These are phyloP conservation scores for Larix kaempferi DNA, from an alignment of 75 land plant species.

Conservation along the genomic window DNA sequence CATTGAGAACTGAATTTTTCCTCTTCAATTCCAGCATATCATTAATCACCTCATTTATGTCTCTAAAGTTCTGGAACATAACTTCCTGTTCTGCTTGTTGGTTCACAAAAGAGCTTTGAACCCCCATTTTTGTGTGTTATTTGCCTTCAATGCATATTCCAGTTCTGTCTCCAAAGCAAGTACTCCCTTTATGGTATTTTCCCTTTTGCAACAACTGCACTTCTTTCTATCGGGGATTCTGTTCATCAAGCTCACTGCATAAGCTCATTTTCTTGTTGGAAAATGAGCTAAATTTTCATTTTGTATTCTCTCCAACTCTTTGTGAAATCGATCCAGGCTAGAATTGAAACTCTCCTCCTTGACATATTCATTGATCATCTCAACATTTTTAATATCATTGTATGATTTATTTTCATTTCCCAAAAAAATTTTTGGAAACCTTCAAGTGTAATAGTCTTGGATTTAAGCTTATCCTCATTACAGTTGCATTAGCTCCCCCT, in stretches of 20 bases:
- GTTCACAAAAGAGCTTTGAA: constrained; percentile 35
- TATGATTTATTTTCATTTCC: constrained; percentile 12
- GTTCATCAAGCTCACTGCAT: constrained; percentile 25
- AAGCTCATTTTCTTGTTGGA: constrained; percentile 32
- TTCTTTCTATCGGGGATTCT: constrained; percentile 48
- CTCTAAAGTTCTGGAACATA: neutral
- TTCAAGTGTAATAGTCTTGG: no score
- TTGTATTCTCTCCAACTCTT: constrained; percentile 77
- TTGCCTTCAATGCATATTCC: constrained; percentile 51
- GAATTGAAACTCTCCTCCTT: constrained; percentile 28
- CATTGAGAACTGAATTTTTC: no score
- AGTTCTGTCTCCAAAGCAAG: constrained; percentile 70
- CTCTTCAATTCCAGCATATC: neutral
- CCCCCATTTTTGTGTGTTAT: constrained; percentile 27
- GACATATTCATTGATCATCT: constrained; percentile 20
- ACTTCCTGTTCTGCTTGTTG: constrained; percentile 30
- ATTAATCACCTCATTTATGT: neutral
- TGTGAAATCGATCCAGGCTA: constrained; percentile 42
- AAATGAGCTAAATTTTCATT: constrained; percentile 50
- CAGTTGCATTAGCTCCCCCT: no score
- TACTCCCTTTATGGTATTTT: constrained; percentile 62
- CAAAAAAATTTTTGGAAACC: no score
- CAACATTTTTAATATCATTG: constrained; percentile 7
- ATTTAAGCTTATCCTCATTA: no score
- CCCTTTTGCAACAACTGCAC: constrained; percentile 50